Evolutionary conservation across 306 rosid genomes (phyloP), one percentile per base, ranked within the genome.

Genomic region (Vicia villosa): DNA sequence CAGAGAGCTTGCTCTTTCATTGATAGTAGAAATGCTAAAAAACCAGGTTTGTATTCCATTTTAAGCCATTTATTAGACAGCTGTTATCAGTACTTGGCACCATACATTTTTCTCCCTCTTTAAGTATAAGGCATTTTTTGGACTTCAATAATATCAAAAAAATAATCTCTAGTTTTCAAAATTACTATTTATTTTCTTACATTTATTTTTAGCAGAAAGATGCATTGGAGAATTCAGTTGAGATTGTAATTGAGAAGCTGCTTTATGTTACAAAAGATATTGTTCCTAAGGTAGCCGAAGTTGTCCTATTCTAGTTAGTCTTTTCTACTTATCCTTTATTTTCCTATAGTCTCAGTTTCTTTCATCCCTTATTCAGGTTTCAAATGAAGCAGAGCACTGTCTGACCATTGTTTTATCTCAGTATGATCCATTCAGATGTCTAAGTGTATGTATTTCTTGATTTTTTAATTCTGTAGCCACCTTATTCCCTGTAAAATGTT

Each of bases 301-400:
- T 32, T 51, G 46, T 66, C 51, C 68, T 38, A 34, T 56, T 64
- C 43, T 62, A 30, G 17, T 69, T 74, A 42, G 54, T 66, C 37
- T 56, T 9, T 43, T 63, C 50, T 66, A 6, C 6, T 34, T 63
- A 65, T 64, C 7, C 52, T 40, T 71, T 64, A 11, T 54, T 42
- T 81, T 69, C 63, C 42, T 59, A 34, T 34, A 30, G 20, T 41
- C 81, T 73, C 65, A 79, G 73, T 51, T 54, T 55, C 15, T 78
- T 60, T 19, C 45, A 43, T 50, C 78, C 70, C 14, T 40, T 75
- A 26, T 82, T 67, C 77, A 91, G 99, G 96, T 95, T 63, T 87
- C 99, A 69, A 95, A 69, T 84, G 97, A 91, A 82, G 94, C 97
- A 10, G 97, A 95, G 82, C 96, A 82, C 82, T 91, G 96, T 92